A percentile compares a stretch with the other conserved stretches of the same genome.
Conservation (phyloP, 208 protist species). For the Perkinsela sp. region DNA sequence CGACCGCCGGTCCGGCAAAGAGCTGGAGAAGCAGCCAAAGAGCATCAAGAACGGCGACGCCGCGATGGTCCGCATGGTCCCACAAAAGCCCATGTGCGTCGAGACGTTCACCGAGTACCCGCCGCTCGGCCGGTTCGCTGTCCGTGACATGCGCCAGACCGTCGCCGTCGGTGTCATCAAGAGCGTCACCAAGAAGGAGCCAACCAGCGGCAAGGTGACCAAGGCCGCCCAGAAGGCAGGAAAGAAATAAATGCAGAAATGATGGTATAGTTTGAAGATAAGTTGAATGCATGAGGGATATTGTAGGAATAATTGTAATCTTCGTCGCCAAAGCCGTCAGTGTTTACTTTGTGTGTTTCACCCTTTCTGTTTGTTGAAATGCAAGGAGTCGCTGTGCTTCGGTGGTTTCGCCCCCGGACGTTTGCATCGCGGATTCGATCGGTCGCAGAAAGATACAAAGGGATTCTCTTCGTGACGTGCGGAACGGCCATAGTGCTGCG, state of each 20-base stretch:
- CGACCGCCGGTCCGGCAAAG: conserved; percentile 61
- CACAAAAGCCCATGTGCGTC: conserved; percentile 68
- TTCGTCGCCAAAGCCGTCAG: too few relatives aligned
- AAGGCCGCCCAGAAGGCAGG: neutral
- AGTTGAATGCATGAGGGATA: too few relatives aligned
- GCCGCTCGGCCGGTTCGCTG: conserved; percentile 75
- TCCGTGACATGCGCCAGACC: conserved; percentile 76
- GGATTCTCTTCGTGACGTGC: neutral
- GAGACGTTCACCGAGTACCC: conserved; percentile 75
- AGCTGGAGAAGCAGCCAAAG: conserved; percentile 50
- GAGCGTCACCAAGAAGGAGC: conserved; percentile 1
- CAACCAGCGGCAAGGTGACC: neutral
- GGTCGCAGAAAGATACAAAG: neutral
- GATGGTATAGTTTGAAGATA: too few relatives aligned
- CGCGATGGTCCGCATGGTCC: conserved; percentile 54
- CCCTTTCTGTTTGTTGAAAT: too few relatives aligned
- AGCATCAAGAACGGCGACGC: conserved; percentile 68
- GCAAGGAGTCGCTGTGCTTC: too few relatives aligned
- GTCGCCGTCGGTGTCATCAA: conserved; percentile 87
- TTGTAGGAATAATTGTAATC: too few relatives aligned
- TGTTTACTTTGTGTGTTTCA: too few relatives aligned
- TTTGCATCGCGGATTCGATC: neutral
- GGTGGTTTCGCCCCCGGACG: too few relatives aligned
- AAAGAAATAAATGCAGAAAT: neutral
- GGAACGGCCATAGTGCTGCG: neutral